Conservation (phyloP, 768 basidiomycete species). For the Gymnopilus dilepis region DNA sequence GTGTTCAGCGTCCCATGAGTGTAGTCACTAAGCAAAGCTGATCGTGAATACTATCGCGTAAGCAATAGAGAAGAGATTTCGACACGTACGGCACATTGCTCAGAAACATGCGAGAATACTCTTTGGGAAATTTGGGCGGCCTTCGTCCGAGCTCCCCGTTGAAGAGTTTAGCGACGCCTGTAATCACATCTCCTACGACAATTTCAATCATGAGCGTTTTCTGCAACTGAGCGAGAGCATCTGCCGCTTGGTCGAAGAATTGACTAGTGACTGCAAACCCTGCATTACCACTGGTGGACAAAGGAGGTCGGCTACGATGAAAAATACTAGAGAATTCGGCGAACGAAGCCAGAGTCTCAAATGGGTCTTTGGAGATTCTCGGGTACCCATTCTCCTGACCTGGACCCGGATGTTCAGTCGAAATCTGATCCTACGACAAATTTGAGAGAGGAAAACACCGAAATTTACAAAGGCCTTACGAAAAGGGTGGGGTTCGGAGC, state of each 20-base stretch:
- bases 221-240: constrained; percentile 16
- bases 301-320: not conserved
- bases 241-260: constrained; percentile 22
- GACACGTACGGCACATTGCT: constrained; percentile 21
- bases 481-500: constrained; percentile 27
- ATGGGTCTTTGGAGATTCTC: constrained; percentile 14
- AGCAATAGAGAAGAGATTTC: too few species aligned
- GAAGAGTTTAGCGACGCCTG: constrained; percentile 21
- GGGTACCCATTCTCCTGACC: constrained; percentile 16
- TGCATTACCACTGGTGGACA: constrained; percentile 6
- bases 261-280: constrained; percentile 16
- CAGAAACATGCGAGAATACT: constrained; percentile 3
- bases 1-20: constrained; percentile 20
- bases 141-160: constrained; percentile 14
- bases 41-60: too few species aligned
- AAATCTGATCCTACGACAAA: constrained; percentile 18
- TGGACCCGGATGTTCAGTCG: constrained; percentile 14
- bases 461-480: constrained; percentile 12
- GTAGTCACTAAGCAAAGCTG: constrained; percentile 19
- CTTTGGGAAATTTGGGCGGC: not conserved
- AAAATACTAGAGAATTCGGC: constrained; percentile 12
- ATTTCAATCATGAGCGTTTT: constrained; percentile 14
- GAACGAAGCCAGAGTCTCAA: constrained; percentile 15
- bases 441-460: too few species aligned
- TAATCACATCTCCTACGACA: constrained; percentile 18